Base-by-base conservation (phyloP, 441 rosid species). In the Metrosideros polymorpha region DNA sequence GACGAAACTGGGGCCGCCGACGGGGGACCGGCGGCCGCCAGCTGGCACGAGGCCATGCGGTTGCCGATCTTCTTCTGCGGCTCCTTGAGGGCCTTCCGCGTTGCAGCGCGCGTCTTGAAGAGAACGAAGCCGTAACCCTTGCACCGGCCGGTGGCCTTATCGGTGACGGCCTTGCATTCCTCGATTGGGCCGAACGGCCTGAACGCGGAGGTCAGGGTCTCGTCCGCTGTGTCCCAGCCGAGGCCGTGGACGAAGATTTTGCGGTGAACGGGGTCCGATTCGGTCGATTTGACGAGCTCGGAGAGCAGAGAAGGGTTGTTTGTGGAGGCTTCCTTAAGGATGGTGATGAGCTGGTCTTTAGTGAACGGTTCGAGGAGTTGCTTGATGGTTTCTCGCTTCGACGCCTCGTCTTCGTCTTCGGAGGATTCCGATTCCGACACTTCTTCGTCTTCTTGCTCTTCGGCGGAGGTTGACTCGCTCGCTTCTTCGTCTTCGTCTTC, bases 231-330 rank as follows among this genome's bases (percentile, higher is more conserved):
- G 32, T 93, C 95, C 93, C 93, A 91, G 3, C 89, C 92, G 4
- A 93, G 94, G 53, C 93, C 92, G 42, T 91, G 94, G 25, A 93
- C 95, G 47, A 93, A 93, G 83, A 93, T 90, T 87, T 92, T 93
- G 22, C 95, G 90, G 76, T 93, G 95, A 9, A 71, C 91, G 6
- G 95, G 93, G 52, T 92, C 94, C 75, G 85, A 84, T 32, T 92
- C 92, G 3, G 94, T 92, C 53, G 87, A 85, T 43, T 85, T 85
- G 84, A 85, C 43, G 63, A 85, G 84, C 53, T 29, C 63, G 53
- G 24, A 24, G n/a, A 35, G 51, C 25, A 27, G 56, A 19, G 61
- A 84, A 6, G 32, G 84, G 87, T 88, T 84, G 43, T 15, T 53
- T 29, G 82, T 86, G 1, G 91, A 88, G 4, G 94, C 94, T 53